Evolutionary conservation across 2,329 filamentous ascomycete genomes (phyloP), one percentile per base, ranked within the genome.

Genomic region (Scedosporium dehoogii): DNA sequence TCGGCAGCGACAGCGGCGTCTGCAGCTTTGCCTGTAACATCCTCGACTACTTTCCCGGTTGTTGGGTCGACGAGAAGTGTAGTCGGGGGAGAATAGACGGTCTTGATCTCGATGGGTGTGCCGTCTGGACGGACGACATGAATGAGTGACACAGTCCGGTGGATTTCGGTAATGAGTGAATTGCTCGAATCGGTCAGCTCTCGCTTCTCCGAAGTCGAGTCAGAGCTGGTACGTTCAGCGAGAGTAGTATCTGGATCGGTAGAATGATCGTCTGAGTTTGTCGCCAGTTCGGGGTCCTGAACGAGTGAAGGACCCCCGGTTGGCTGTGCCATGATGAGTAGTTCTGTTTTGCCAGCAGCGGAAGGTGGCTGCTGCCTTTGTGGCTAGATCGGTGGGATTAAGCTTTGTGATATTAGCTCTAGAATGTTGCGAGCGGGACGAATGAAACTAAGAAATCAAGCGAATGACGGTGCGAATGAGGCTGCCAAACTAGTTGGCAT

Each of bases 111-210:
- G 56, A 82, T 68, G 58, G 78, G 73, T 29, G 73, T 74, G 64
- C 82, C 82, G 55, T 71, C 69, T 56, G 72, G 72, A 70, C 84
- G 80, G 65, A 84, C 76, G 64, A 81, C 68, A 66, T 84, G 78
- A 62, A 85, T 71, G 69, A 85, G 74, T 27, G 81, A 82, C 65
- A 85, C 72, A 67, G 82, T 85, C 70, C 83, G 76, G 61, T 83
- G 74, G 68, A 85, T 73, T 64, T 74, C 72, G 14, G 75, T 79
- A 67, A 81, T 72, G 67, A 74, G 72, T 29, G 60, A 29, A 46
- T 57, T 23, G 27, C 29, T 57, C 9, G 55, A 58, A 58, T 58
- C 60, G 29, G 38, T 25, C 12, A 44, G 14, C 23, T 62, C 51
- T 57, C 60, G 60, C 51, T 27, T 62, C 55, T 53, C 27, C 29